These are phyloP conservation scores for Tetradesmus lagerheimii DNA, from an alignment of 139 green algal genomes.

Conservation along the genomic window DNA sequence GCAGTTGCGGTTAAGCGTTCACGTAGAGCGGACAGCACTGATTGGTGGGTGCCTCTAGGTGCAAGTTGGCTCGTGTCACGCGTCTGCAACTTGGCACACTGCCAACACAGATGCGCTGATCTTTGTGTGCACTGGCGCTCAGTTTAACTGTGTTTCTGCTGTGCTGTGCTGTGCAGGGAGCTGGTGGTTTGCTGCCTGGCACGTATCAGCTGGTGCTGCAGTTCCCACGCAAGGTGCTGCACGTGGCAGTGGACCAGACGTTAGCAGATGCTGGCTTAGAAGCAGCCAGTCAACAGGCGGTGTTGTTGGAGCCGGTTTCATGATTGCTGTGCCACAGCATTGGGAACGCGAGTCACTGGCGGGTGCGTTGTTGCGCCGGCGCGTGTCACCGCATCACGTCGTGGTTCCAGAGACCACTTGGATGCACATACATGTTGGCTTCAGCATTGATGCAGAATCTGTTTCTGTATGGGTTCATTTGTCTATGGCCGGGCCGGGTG, in stretches of 20 bases:
- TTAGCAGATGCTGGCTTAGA: constrained; percentile 57
- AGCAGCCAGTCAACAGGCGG: constrained; percentile 37
- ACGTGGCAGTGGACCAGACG: background rate
- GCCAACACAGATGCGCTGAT: too few species aligned
- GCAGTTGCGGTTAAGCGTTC: too few species aligned
- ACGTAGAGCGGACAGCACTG: too few species aligned
- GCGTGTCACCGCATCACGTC: background rate
- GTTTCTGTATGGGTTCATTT: background rate
- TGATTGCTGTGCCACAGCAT: background rate
- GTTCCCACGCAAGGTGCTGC: constrained; percentile 73
- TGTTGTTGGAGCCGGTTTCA: constrained; percentile 49
- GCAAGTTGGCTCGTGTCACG: too few species aligned
- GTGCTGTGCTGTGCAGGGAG: constrained; percentile 30
- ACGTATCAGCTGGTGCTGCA: constrained; percentile 77
- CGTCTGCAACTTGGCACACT: too few species aligned
- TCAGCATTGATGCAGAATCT: background rate
- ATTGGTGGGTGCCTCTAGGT: too few species aligned
- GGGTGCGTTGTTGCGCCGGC: background rate
- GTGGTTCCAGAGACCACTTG: background rate
- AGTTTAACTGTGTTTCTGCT: background rate
- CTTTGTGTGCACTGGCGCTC: too few species aligned
- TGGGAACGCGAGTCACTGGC: too few species aligned
- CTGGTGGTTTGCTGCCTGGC: constrained; percentile 47
- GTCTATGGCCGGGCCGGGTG: background rate
- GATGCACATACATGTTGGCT: too few species aligned